Conservation (phyloP, 495 filamentous ascomycete species). For the Penicillium roqueforti region DNA sequence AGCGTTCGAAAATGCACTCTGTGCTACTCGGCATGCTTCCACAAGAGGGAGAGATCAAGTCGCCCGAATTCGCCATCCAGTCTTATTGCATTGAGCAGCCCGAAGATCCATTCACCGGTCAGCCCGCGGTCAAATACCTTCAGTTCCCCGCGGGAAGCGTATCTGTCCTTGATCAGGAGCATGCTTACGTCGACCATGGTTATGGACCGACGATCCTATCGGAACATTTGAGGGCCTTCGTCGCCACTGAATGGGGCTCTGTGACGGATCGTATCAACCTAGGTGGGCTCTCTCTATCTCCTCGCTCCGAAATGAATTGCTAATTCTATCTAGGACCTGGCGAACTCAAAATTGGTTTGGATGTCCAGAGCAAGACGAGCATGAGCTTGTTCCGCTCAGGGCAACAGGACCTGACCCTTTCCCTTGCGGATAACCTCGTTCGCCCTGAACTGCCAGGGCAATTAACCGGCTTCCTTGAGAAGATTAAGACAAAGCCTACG, state of each 20-base stretch:
- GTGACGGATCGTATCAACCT: constrained; percentile 72
- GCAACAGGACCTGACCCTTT: constrained; percentile 65
- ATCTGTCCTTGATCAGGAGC: constrained; percentile 52
- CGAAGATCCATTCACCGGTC: constrained; percentile 27
- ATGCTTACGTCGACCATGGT: constrained; percentile 36
- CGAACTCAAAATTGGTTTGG: constrained; percentile 60
- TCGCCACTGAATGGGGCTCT: constrained; percentile 62
- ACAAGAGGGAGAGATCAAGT: constrained; percentile 55
- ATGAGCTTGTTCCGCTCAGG: constrained; percentile 60
- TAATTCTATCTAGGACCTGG: constrained; percentile 50
- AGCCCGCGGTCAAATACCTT: constrained; percentile 31
- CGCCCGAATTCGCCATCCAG: constrained; percentile 57
- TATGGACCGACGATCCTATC: constrained; percentile 60
- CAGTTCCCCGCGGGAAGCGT: constrained; percentile 41
- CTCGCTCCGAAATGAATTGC: not conserved
- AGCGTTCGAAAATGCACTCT: constrained; percentile 62
- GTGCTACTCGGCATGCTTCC: constrained; percentile 64
- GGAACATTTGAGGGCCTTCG: constrained; percentile 63
- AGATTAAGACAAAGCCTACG: constrained; percentile 36
- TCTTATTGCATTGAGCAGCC: constrained; percentile 61
- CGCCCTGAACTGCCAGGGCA: constrained; percentile 52
- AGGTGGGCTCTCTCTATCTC: constrained; percentile 31
- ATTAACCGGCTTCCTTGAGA: constrained; percentile 51
- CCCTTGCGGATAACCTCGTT: constrained; percentile 60
- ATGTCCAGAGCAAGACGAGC: constrained; percentile 53